Conservation (phyloP, 176 grass and related monocot species). For the Rhynchospora breviuscula region DNA sequence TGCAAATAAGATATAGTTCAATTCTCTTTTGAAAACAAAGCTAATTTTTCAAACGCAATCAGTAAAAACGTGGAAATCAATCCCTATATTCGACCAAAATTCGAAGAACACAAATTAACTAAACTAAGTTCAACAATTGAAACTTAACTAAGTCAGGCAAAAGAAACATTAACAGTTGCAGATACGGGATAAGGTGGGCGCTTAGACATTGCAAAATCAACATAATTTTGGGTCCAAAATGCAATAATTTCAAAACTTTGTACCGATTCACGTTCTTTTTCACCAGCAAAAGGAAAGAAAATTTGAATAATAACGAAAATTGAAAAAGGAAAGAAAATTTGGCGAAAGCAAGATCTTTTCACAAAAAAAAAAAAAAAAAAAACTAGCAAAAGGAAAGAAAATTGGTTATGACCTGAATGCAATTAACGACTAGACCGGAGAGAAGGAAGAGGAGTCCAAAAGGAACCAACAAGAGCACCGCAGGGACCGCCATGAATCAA, state of each 20-base stretch:
- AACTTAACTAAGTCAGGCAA: background rate
- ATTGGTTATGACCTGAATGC: slow-evolving; percentile 28
- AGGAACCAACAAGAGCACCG: slow-evolving; percentile 37
- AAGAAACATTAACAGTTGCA: background rate
- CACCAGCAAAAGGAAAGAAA: no score
- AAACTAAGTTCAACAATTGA: background rate
- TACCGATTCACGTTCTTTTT: background rate
- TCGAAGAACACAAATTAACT: background rate
- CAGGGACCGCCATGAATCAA: slow-evolving; percentile 34
- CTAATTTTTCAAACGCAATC: background rate
- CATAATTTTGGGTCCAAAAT: background rate
- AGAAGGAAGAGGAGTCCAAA: slow-evolving; percentile 51
- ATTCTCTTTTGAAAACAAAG: background rate
- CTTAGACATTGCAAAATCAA: background rate
- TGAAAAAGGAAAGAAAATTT: no score
- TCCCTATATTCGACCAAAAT: background rate
- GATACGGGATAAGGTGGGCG: background rate
- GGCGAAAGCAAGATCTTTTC: slow-evolving; percentile 14
- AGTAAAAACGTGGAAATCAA: background rate
- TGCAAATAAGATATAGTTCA: background rate
- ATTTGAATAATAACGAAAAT: no score
- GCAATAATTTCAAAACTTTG: background rate
- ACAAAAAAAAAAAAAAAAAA: background rate
- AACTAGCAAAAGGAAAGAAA: background rate
- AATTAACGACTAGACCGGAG: slow-evolving; percentile 37